These are phyloP conservation scores for Tagetes patula DNA, from an alignment of 129 eudicot species.

Conservation along the genomic window DNA sequence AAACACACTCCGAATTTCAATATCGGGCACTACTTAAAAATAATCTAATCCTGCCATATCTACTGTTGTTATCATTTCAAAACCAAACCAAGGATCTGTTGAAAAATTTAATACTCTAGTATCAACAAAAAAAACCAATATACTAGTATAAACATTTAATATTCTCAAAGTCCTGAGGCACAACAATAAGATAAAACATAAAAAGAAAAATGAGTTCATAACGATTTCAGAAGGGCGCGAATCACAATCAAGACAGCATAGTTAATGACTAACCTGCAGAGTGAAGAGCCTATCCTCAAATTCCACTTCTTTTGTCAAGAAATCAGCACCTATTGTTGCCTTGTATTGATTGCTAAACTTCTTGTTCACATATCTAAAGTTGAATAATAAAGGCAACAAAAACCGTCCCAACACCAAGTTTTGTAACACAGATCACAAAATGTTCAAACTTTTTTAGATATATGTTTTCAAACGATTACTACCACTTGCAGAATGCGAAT, in stretches of 20 bases:
- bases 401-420: not conserved
- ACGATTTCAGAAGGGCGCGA: not conserved
- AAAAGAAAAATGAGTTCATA: not conserved
- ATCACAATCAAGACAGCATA: not conserved
- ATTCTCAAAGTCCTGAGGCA: not conserved
- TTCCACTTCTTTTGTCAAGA: slow-evolving; percentile 85
- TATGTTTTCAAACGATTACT: not conserved
- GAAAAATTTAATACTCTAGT: not conserved
- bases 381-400: slow-evolving; percentile 44
- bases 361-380: slow-evolving; percentile 73
- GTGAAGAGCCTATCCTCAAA: slow-evolving; percentile 87
- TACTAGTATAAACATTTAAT: not conserved
- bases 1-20: not conserved
- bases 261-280: slow-evolving; percentile 51
- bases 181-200: not conserved
- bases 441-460: not conserved
- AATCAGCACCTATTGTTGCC: slow-evolving; percentile 94
- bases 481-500: not conserved
- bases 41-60: not conserved
- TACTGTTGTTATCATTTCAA: not conserved
- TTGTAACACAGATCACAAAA: not conserved
- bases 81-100: not conserved
- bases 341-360: slow-evolving; percentile 89
- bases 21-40: not conserved
- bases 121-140: slow-evolving; percentile 3